Conservation (phyloP, 768 basidiomycete genomes). For the Pleurotus tuber-regium region DNA sequence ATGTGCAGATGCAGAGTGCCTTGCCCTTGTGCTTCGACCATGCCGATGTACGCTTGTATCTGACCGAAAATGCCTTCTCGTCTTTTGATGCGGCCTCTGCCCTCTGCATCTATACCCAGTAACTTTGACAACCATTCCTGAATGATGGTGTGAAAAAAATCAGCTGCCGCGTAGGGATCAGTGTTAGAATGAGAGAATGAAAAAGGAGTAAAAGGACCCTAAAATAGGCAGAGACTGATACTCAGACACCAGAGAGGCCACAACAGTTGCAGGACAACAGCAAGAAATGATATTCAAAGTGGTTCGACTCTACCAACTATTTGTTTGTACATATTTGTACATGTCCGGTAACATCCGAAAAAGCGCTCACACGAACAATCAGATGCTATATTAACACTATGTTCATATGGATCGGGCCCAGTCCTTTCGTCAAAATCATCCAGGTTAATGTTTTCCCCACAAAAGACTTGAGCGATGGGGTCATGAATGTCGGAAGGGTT, state of each 20-base stretch:
- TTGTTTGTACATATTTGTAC: too few relatives aligned
- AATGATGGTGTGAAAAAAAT: background rate
- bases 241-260: too few relatives aligned
- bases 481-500: slow-evolving; percentile 5
- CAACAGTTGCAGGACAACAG: too few relatives aligned
- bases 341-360: too few relatives aligned
- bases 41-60: slow-evolving; percentile 19
- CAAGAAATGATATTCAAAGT: background rate
- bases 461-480: slow-evolving; percentile 23
- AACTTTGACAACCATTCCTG: background rate
- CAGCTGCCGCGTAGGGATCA: background rate
- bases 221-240: too few relatives aligned
- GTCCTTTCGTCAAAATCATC: slow-evolving; percentile 21
- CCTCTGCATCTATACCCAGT: background rate
- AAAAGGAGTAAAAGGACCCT: too few relatives aligned
- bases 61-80: background rate
- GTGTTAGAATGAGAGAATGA: too few relatives aligned
- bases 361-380: too few relatives aligned
- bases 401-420: slow-evolving; percentile 18
- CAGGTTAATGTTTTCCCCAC: slow-evolving; percentile 33
- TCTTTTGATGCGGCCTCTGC: background rate
- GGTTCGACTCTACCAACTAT: too few relatives aligned
- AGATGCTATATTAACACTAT: slow-evolving; percentile 20
- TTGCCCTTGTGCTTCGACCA: slow-evolving; percentile 23
- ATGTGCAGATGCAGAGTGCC: slow-evolving; percentile 31